phyloP scores from a whole-genome alignment of 2,329 filamentous ascomycete species.

The Botrytis sinoallii region DNA sequence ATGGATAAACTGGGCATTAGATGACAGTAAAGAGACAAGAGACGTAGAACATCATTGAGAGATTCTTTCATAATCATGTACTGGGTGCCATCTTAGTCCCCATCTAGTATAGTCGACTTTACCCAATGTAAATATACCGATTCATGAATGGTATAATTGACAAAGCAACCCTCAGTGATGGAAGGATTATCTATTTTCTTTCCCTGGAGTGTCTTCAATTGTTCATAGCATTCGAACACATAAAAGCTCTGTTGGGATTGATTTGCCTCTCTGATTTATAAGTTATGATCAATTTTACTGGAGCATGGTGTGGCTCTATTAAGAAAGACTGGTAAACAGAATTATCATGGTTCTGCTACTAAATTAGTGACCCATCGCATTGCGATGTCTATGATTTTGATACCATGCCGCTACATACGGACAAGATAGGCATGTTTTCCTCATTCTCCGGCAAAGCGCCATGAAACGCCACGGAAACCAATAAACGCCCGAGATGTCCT shows the following conservation, averaged over 20 bases:
- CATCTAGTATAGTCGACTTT: background rate
- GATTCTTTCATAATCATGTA: background rate
- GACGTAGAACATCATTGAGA: background rate
- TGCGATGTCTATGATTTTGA: conserved; percentile 1
- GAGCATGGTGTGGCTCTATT: background rate
- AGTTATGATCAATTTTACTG: background rate
- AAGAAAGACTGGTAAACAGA: background rate
- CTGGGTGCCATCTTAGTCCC: background rate
- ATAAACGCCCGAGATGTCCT: conserved; percentile 9
- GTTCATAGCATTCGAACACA: background rate
- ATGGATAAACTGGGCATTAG: background rate
- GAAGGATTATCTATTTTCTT: background rate
- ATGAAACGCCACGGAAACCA: conserved; percentile 2
- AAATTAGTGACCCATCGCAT: conserved; percentile 7
- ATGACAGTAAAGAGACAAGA: background rate
- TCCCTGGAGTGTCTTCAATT: background rate
- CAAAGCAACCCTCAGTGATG: background rate
- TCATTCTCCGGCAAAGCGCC: conserved; percentile 2
- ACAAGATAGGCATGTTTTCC: background rate
- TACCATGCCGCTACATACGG: background rate
- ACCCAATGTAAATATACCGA: background rate
- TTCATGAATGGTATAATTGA: background rate
- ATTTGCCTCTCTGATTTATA: background rate
- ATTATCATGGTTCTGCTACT: background rate
- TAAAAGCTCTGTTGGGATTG: background rate